These are phyloP conservation scores for Lactarius sp. DNA, from an alignment of 768 basidiomycete genomes.

Conservation along the genomic window DNA sequence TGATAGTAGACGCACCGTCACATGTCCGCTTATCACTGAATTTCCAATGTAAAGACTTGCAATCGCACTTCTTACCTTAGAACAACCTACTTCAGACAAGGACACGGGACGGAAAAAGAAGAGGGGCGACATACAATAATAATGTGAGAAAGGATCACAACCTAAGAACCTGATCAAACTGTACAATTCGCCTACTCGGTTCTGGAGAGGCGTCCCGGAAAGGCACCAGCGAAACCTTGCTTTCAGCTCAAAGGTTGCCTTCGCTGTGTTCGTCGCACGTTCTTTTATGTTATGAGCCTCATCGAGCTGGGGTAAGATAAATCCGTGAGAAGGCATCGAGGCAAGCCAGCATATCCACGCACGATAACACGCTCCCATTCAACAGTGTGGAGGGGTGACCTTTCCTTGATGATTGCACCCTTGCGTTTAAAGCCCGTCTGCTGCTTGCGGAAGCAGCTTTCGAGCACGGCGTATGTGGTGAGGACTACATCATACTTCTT, in stretches of 20 bases:
- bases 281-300: slow-evolving; percentile 99
- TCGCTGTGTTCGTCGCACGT: slow-evolving; percentile 89
- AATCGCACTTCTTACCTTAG: slow-evolving; percentile 82
- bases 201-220: slow-evolving; percentile 94
- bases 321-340: slow-evolving; percentile 9
- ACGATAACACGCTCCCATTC: slow-evolving; percentile 81
- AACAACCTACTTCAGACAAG: slow-evolving; percentile 9
- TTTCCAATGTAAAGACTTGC: slow-evolving; percentile 94
- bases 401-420: slow-evolving; percentile 78
- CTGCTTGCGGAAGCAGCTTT: slow-evolving; percentile 91
- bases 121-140: slow-evolving; percentile 62
- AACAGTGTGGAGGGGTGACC: slow-evolving; percentile 77
- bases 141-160: slow-evolving; percentile 88
- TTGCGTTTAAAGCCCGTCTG: slow-evolving; percentile 88
- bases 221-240: slow-evolving; percentile 89
- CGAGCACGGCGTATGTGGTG: slow-evolving; percentile 84
- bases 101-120: neutral
- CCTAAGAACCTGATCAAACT: slow-evolving; percentile 89
- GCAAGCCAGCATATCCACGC: slow-evolving; percentile 47
- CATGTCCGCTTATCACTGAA: slow-evolving; percentile 81
- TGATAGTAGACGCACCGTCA: slow-evolving; percentile 53
- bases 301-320: slow-evolving; percentile 53
- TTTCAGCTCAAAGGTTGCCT: slow-evolving; percentile 88
- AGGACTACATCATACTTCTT: slow-evolving; percentile 85
- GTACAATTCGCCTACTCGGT: slow-evolving; percentile 98